phyloP scores from a whole-genome alignment of 768 basidiomycete species.

The Hericium coralloides region DNA sequence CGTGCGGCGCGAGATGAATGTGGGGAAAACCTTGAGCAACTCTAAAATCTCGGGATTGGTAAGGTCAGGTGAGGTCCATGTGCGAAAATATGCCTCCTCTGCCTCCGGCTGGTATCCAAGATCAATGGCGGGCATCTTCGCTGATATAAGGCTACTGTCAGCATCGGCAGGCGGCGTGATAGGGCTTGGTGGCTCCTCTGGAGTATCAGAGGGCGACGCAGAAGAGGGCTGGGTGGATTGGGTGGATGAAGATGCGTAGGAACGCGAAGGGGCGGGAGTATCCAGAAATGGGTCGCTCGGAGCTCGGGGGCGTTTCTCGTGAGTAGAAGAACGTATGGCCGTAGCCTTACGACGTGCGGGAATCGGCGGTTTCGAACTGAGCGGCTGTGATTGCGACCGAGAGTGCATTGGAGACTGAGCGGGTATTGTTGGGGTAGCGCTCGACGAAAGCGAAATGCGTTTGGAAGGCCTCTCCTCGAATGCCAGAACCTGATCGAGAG shows the following conservation, averaged over 20 bases:
- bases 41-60: slow-evolving; percentile 63
- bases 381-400: slow-evolving; percentile 48
- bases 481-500: slow-evolving; percentile 41
- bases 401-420: slow-evolving; percentile 36
- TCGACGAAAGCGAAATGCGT: slow-evolving; percentile 15
- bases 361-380: slow-evolving; percentile 25
- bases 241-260: slow-evolving; percentile 44
- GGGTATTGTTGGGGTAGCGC: slow-evolving; percentile 26
- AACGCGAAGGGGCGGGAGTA: slow-evolving; percentile 49
- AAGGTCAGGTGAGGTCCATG: slow-evolving; percentile 78
- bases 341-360: slow-evolving; percentile 23
- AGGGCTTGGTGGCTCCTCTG: slow-evolving; percentile 35
- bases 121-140: slow-evolving; percentile 6
- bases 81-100: slow-evolving; percentile 51
- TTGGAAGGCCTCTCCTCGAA: slow-evolving; percentile 56
- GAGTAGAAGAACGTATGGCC: slow-evolving; percentile 33
- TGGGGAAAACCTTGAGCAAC: slow-evolving; percentile 67
- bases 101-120: slow-evolving; percentile 18
- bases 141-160: slow-evolving; percentile 18
- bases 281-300: slow-evolving; percentile 78
- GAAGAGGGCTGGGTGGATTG: slow-evolving; percentile 24
- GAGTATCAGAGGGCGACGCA: slow-evolving; percentile 24
- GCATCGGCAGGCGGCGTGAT: slow-evolving; percentile 28
- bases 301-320: slow-evolving; percentile 59
- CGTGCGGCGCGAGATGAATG: slow-evolving; percentile 61